Percentiles rank a stretch among this genome's conserved stretches.
Conservation (phyloP, 1,139 yeast genomes). For the Geotrichum citri-aurantii region DNA sequence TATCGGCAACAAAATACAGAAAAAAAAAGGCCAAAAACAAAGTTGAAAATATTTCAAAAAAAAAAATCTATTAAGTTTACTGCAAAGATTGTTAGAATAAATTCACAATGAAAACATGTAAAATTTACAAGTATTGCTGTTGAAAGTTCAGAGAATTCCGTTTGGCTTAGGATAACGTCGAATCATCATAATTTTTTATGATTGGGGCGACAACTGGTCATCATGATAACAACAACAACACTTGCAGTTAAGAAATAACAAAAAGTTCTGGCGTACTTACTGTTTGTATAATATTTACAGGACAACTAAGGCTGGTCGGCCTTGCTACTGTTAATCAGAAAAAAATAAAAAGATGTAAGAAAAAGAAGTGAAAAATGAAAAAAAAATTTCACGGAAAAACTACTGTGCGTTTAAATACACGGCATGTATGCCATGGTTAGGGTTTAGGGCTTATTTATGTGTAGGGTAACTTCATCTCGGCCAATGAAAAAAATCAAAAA, state of each 20-base stretch:
- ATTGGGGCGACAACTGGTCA: slow-evolving; percentile 61
- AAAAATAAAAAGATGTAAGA: not conserved
- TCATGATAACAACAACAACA: slow-evolving; percentile 31
- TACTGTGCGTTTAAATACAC: not conserved
- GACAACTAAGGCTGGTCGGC: not conserved
- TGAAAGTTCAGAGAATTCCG: slow-evolving; percentile 44
- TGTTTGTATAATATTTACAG: not conserved
- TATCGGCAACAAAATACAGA: too few relatives aligned
- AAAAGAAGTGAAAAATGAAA: not conserved
- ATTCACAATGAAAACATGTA: not conserved
- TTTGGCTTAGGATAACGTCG: slow-evolving; percentile 46
- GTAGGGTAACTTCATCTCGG: not conserved
- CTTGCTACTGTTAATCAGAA: not conserved
- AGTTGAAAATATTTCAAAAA: not conserved
- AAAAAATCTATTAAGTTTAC: not conserved
- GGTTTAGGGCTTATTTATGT: not conserved
- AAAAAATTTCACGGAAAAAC: not conserved
- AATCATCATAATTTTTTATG: slow-evolving; percentile 51
- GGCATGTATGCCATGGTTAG: not conserved
- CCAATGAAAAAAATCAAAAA: not conserved
- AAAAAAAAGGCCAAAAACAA: too few relatives aligned
- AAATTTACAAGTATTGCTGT: slow-evolving; percentile 7
- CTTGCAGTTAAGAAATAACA: not conserved
- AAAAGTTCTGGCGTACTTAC: not conserved
- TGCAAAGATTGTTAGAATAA: not conserved